Percentiles rank a stretch among this genome's conserved stretches.
These are phyloP conservation scores for Coemansia sp. DNA, from an alignment of 192 early-diverging fungal species.

Conservation along the genomic window DNA sequence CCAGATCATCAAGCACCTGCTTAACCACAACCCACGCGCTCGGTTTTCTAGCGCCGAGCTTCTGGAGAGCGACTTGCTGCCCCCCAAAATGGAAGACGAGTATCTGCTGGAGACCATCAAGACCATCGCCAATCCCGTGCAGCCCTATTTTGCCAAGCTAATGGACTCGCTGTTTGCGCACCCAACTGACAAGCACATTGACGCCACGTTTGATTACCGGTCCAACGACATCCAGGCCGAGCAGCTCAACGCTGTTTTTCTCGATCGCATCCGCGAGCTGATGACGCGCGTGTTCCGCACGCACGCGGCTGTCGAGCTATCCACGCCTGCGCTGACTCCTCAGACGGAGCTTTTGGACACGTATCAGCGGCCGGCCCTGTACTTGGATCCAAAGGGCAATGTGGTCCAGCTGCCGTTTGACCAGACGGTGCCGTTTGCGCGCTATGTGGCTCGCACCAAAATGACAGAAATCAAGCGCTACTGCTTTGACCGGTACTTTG, in stretches of 20 bases:
- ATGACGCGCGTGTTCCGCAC: slow-evolving; percentile 72
- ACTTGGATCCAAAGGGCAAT: slow-evolving; percentile 77
- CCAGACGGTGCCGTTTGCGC: slow-evolving; percentile 86
- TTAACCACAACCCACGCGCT: slow-evolving; percentile 71
- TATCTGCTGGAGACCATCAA: slow-evolving; percentile 86
- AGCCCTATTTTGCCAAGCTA: slow-evolving; percentile 76
- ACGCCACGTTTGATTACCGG: slow-evolving; percentile 85
- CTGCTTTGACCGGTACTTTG: slow-evolving; percentile 78
- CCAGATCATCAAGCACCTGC: slow-evolving; percentile 65
- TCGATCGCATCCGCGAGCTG: slow-evolving; percentile 64
- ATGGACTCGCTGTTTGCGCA: slow-evolving; percentile 78
- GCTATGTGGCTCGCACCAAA: slow-evolving; percentile 71
- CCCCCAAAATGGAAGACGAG: slow-evolving; percentile 82
- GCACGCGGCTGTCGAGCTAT: slow-evolving; percentile 82
- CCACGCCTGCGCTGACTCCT: slow-evolving; percentile 78
- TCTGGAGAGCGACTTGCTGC: slow-evolving; percentile 73
- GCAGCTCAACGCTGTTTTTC: slow-evolving; percentile 66
- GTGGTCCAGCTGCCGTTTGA: slow-evolving; percentile 85
- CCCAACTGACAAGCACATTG: slow-evolving; percentile 74
- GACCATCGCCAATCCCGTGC: slow-evolving; percentile 83
- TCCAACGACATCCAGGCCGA: slow-evolving; percentile 41
- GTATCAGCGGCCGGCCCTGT: slow-evolving; percentile 66
- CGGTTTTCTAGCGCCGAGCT: slow-evolving; percentile 79
- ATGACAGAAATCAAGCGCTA: slow-evolving; percentile 78
- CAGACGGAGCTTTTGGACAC: slow-evolving; percentile 56